Conservation (phyloP, 2,329 filamentous ascomycete genomes). For the Neofusicoccum kwambonambiense region DNA sequence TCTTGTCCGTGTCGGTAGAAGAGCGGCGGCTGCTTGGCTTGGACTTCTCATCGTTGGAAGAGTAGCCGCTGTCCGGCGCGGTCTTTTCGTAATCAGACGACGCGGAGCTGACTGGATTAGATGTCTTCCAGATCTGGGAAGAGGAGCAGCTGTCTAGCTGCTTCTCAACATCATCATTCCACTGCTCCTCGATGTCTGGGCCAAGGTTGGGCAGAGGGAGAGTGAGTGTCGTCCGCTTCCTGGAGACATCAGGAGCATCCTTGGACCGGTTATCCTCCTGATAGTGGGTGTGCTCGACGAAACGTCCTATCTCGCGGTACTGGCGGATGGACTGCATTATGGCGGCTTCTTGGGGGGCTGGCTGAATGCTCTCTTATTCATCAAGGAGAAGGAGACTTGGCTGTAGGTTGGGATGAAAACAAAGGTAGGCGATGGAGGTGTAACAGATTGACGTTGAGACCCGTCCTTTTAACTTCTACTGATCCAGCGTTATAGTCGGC, state of each 20-base stretch:
- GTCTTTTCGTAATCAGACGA: not conserved
- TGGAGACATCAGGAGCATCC: not conserved
- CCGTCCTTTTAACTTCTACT: too few species aligned
- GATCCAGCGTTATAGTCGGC: not conserved
- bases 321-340: constrained; percentile 18
- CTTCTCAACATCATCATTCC: not conserved
- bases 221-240: not conserved
- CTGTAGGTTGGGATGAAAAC: not conserved
- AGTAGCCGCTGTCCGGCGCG: not conserved
- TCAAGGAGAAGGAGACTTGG: not conserved
- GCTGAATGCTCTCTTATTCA: not conserved
- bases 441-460: not conserved
- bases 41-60: not conserved
- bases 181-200: not conserved
- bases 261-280: constrained; percentile 12
- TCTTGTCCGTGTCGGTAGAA: not conserved
- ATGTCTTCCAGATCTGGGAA: not conserved
- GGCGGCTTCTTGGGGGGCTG: not conserved
- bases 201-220: not conserved
- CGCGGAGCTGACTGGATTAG: not conserved
- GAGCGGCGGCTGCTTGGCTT: not conserved
- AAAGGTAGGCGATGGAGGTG: not conserved
- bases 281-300: constrained; percentile 8
- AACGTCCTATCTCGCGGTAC: constrained; percentile 12
- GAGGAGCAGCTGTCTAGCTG: not conserved